A percentile compares a stretch with the other conserved stretches of the same genome.
Evolutionary conservation across 2,329 filamentous ascomycete species (phyloP).

Genomic region (Trichoderma semiorbis): DNA sequence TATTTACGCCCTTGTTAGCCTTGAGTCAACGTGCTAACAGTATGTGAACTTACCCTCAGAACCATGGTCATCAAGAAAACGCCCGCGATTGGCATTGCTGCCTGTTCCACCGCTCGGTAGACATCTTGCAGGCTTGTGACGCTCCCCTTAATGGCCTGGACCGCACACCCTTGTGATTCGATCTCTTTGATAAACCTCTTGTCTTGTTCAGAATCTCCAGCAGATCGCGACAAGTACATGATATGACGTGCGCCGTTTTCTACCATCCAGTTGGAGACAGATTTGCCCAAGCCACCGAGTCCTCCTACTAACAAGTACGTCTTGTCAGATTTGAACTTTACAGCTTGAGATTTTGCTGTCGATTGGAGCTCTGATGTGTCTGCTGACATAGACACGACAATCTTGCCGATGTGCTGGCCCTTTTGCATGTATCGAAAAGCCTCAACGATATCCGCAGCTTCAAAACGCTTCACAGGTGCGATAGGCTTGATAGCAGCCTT

Average conservation of each 20-base stretch:
- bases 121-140: conserved; percentile 16
- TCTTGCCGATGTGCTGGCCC: conserved; percentile 26
- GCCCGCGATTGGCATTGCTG: conserved; percentile 33
- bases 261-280: conserved; percentile 30
- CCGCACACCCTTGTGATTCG: conserved; percentile 8
- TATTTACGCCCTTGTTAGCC: background rate
- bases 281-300: conserved; percentile 30
- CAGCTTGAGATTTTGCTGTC: background rate
- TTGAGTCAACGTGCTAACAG: background rate
- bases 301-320: conserved; percentile 33
- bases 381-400: conserved; percentile 33
- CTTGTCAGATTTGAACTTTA: background rate
- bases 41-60: background rate
- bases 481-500: conserved; percentile 4
- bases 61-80: conserved; percentile 38
- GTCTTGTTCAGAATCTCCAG: conserved; percentile 4
- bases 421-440: conserved; percentile 24
- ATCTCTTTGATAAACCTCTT: conserved; percentile 11
- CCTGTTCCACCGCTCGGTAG: conserved; percentile 3
- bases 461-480: conserved; percentile 18
- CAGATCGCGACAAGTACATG: conserved; percentile 17
- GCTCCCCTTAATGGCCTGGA: background rate
- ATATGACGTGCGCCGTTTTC: conserved; percentile 28
- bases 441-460: conserved; percentile 16
- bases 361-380: background rate